phyloP scores from a whole-genome alignment of 2,329 filamentous ascomycete genomes.

The Tolypocladium sp. region DNA sequence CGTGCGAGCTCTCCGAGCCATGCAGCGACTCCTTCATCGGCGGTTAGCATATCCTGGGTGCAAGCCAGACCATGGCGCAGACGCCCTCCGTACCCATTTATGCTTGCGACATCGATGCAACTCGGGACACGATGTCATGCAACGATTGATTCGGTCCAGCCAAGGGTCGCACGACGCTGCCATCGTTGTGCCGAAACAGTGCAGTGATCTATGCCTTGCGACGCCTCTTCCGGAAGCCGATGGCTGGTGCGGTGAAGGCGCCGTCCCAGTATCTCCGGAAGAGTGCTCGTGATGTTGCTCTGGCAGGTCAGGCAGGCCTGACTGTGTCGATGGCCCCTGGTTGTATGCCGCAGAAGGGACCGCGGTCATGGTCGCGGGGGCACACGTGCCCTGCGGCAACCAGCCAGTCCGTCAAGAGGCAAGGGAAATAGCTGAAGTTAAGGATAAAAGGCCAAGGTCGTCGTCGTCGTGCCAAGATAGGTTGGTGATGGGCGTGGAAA shows the following conservation, averaged over 20 bases:
- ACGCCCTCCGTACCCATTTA: not conserved
- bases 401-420: not conserved
- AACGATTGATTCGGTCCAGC: not conserved
- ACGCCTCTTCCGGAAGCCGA: not conserved
- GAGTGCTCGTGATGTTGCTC: not conserved
- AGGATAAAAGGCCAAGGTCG: not conserved
- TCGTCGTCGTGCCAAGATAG: not conserved
- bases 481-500: not conserved
- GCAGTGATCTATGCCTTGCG: not conserved
- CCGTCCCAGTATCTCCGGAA: not conserved
- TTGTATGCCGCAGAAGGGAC: not conserved
- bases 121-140: constrained; percentile 5
- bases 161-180: not conserved
- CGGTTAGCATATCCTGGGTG: not conserved
- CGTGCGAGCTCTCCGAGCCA: constrained; percentile 3
- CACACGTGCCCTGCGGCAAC: not conserved
- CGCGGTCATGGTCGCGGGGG: not conserved
- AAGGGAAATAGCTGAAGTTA: not conserved
- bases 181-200: not conserved
- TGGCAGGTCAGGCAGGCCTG: not conserved
- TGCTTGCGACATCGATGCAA: not conserved
- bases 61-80: not conserved
- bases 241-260: not conserved
- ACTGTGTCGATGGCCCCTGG: not conserved
- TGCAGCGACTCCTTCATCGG: not conserved